Percentiles rank a stretch among this genome's conserved stretches.
Conservation (phyloP, 2,329 filamentous ascomycete genomes). For the Pyrenophora tritici-repentis region DNA sequence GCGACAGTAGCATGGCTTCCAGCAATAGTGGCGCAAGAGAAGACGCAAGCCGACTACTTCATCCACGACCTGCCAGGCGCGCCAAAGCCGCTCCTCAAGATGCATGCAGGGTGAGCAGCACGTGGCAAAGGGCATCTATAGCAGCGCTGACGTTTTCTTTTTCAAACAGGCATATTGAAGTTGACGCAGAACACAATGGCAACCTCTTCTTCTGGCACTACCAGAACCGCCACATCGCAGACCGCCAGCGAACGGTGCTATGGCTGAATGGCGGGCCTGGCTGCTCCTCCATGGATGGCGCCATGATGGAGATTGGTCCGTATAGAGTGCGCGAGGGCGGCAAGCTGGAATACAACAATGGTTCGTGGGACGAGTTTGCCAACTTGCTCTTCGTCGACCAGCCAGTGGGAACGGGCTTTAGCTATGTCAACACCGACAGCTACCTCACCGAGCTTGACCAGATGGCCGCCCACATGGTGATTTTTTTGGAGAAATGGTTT, state of each 20-base stretch:
- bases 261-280: slow-evolving; percentile 98
- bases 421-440: slow-evolving; percentile 88
- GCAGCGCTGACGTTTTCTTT: slow-evolving; percentile 6
- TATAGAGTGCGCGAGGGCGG: slow-evolving; percentile 79
- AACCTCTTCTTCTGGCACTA: slow-evolving; percentile 99
- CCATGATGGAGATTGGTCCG: slow-evolving; percentile 93
- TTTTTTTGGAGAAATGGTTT: slow-evolving; percentile 92
- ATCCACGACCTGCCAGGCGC: slow-evolving; percentile 83
- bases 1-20: slow-evolving; percentile 42
- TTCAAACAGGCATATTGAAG: slow-evolving; percentile 89
- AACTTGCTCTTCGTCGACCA: slow-evolving; percentile 97
- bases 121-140: background rate
- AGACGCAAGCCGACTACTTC: slow-evolving; percentile 84
- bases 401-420: slow-evolving; percentile 94
- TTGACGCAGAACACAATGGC: slow-evolving; percentile 81
- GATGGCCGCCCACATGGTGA: slow-evolving; percentile 87
- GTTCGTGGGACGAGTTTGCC: slow-evolving; percentile 98
- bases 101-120: slow-evolving; percentile 85
- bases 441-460: slow-evolving; percentile 83
- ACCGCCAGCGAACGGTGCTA: slow-evolving; percentile 86
- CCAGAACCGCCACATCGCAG: slow-evolving; percentile 92
- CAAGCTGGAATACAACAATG: slow-evolving; percentile 79
- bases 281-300: slow-evolving; percentile 96
- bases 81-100: slow-evolving; percentile 82
- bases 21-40: slow-evolving; percentile 46